A percentile compares a stretch with the other conserved stretches of the same genome.
Evolutionary conservation across 2,329 filamentous ascomycete genomes (phyloP).

Genomic region (Fusarium xylarioides): DNA sequence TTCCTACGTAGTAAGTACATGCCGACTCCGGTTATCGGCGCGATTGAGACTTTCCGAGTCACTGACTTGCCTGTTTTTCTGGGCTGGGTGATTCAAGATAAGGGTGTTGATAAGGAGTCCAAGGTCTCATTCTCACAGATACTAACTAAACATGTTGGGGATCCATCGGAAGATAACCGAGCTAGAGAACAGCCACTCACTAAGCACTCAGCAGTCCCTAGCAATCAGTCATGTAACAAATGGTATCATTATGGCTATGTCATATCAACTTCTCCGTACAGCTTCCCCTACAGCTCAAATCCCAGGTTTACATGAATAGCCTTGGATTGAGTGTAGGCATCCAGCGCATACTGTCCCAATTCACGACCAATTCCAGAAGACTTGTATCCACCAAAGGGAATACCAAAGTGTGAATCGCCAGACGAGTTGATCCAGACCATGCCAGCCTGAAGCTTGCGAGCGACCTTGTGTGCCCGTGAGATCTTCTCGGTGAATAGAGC

Average conservation of each 20-base stretch:
- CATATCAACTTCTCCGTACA: not conserved
- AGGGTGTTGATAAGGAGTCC: not conserved
- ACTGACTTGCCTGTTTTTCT: not conserved
- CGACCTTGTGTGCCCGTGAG: slow-evolving; percentile 48
- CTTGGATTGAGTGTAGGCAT: slow-evolving; percentile 43
- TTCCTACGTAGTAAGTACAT: not conserved
- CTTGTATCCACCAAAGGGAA: slow-evolving; percentile 44
- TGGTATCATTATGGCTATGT: slow-evolving; percentile 17
- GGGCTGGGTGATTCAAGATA: not conserved
- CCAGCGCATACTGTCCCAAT: slow-evolving; percentile 39
- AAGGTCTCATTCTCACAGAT: not conserved
- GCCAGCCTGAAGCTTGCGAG: slow-evolving; percentile 63
- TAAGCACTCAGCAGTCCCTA: not conserved
- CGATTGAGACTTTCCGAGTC: not conserved
- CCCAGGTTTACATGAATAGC: slow-evolving; percentile 40
- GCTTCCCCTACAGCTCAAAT: slow-evolving; percentile 10
- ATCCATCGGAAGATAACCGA: not conserved
- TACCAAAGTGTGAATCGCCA: slow-evolving; percentile 39
- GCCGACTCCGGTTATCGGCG: not conserved
- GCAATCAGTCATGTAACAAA: not conserved
- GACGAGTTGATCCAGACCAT: slow-evolving; percentile 52
- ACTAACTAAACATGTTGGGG: not conserved
- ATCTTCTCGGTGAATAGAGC: slow-evolving; percentile 66
- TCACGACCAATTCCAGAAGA: slow-evolving; percentile 40
- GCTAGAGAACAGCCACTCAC: not conserved